Conservation (phyloP, 176 grass and related monocot genomes). For the Bothriochloa decipiens region DNA sequence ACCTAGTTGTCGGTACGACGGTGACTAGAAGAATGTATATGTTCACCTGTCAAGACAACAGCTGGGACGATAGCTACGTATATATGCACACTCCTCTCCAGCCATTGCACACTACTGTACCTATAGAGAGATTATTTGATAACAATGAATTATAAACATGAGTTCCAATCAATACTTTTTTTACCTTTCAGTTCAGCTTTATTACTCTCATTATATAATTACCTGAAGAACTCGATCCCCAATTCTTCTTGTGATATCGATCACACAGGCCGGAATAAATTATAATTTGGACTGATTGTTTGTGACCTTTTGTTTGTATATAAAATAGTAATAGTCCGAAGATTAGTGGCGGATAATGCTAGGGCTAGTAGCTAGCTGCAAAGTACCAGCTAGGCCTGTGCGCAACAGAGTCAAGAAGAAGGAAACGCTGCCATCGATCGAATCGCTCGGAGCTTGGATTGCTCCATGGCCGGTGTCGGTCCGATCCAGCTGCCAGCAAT, state of each 20-base stretch:
- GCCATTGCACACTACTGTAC: not conserved
- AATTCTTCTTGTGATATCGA: no score
- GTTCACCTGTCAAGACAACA: constrained; percentile 29
- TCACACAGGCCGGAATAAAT: no score
- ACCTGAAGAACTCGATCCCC: no score
- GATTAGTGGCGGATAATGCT: no score
- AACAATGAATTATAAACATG: not conserved
- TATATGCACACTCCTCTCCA: not conserved
- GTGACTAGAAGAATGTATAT: constrained; percentile 27
- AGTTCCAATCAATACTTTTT: no score
- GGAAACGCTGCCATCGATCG: not conserved
- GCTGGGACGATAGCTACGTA: constrained; percentile 30
- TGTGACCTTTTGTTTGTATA: no score
- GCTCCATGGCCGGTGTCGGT: not conserved
- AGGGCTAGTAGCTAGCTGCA: no score
- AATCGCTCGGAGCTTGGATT: not conserved
- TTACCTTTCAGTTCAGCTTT: no score
- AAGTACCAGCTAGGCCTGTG: no score
- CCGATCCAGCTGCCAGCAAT: constrained; percentile 27
- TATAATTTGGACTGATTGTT: no score
- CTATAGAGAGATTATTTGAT: not conserved
- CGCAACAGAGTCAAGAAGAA: not conserved
- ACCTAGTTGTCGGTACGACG: constrained; percentile 25
- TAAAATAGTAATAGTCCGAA: no score
- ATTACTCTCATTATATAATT: no score